Conservation (phyloP, 768 basidiomycete genomes). For the Cubamyces sp. region DNA sequence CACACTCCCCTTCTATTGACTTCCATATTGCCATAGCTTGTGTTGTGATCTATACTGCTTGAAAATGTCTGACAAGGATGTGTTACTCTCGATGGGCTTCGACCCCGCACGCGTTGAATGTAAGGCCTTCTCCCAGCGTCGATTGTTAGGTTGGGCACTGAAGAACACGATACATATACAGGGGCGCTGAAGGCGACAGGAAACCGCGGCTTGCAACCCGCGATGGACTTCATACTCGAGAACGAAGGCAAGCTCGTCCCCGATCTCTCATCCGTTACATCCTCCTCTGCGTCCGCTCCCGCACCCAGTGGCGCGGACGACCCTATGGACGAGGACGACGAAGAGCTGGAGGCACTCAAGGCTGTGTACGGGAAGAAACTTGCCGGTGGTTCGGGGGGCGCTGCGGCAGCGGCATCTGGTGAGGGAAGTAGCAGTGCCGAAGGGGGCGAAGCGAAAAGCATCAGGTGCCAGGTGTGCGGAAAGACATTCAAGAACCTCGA, state of each 20-base stretch:
- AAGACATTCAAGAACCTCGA: conserved; percentile 88
- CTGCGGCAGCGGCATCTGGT: conserved; percentile 39
- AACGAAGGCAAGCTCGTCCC: conserved; percentile 80
- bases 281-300: conserved; percentile 37
- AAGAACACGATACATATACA: conserved; percentile 36
- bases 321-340: conserved; percentile 66
- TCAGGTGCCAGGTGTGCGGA: conserved; percentile 82
- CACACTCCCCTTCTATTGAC: neutral
- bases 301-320: conserved; percentile 25
- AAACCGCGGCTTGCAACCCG: conserved; percentile 84
- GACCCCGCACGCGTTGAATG: conserved; percentile 84
- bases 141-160: conserved; percentile 7
- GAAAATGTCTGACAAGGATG: conserved; percentile 65
- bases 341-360: conserved; percentile 67
- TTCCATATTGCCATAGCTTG: too few species aligned
- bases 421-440: conserved; percentile 46
- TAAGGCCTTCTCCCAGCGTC: conserved; percentile 44
- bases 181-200: conserved; percentile 90
- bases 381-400: conserved; percentile 41
- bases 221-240: conserved; percentile 88
- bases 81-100: conserved; percentile 86
- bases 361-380: conserved; percentile 44
- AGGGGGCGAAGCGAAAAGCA: conserved; percentile 53
- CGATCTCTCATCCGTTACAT: conserved; percentile 50
- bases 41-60: too few species aligned